phyloP scores from a whole-genome alignment of 345 rosid genomes.

The Gossypium bickii region DNA sequence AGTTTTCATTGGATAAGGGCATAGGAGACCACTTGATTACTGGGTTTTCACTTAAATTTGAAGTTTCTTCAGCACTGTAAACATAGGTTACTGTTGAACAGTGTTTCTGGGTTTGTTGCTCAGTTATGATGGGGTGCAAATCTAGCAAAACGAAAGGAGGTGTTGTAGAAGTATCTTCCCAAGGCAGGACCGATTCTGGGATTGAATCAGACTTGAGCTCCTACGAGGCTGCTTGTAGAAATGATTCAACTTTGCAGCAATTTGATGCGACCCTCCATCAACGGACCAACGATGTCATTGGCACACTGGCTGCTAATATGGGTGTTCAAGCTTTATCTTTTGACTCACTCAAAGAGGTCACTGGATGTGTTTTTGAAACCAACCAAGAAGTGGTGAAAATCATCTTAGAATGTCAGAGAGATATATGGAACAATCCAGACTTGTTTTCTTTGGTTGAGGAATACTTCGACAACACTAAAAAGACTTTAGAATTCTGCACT shows the following conservation, averaged over 20 bases:
- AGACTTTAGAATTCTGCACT: slow-evolving; percentile 71
- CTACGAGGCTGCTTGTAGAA: slow-evolving; percentile 66
- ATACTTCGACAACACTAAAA: slow-evolving; percentile 66
- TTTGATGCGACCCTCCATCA: slow-evolving; percentile 60
- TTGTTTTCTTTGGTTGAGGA: slow-evolving; percentile 64
- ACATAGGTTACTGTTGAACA: too few species aligned
- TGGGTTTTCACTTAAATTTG: background rate
- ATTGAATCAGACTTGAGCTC: slow-evolving; percentile 48
- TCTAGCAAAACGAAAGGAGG: slow-evolving; percentile 29
- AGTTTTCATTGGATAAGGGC: background rate
- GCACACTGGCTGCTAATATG: slow-evolving; percentile 49
- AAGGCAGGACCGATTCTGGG: slow-evolving; percentile 30
- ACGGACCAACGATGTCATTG: slow-evolving; percentile 58
- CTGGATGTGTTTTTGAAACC: slow-evolving; percentile 64
- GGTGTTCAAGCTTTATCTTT: slow-evolving; percentile 62
- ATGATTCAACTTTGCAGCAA: slow-evolving; percentile 62
- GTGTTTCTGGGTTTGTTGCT: background rate
- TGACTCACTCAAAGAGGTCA: slow-evolving; percentile 80
- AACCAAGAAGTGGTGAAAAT: slow-evolving; percentile 79
- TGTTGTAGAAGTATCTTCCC: slow-evolving; percentile 21
- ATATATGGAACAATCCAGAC: slow-evolving; percentile 66
- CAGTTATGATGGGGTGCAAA: slow-evolving; percentile 46
- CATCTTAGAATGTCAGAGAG: slow-evolving; percentile 62
- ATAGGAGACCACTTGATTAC: background rate
- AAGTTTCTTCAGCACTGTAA: background rate